Conservation (phyloP, 2,329 filamentous ascomycete species). For the Dactylellina cionopaga region DNA sequence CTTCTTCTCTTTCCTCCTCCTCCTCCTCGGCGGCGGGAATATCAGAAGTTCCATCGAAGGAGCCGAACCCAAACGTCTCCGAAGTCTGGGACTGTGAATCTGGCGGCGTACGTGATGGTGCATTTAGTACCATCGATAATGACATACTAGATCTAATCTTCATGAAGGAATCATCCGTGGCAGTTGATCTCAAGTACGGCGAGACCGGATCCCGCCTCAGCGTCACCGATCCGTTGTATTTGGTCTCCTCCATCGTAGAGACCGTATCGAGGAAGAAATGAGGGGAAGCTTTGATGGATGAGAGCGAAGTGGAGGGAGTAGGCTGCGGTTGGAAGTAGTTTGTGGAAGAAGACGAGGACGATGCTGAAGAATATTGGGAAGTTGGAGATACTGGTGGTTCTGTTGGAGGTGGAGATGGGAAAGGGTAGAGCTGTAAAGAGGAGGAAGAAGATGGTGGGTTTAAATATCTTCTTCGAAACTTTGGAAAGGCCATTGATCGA, state of each 20-base stretch:
- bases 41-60: slow-evolving; percentile 13
- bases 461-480: slow-evolving; percentile 47
- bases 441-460: slow-evolving; percentile 43
- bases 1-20: not conserved
- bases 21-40: not conserved
- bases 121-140: slow-evolving; percentile 38
- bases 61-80: not conserved
- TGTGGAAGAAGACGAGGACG: slow-evolving; percentile 18
- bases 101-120: slow-evolving; percentile 24
- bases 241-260: slow-evolving; percentile 41
- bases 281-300: slow-evolving; percentile 12
- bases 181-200: not conserved
- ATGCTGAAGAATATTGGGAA: slow-evolving; percentile 30
- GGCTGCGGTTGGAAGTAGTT: slow-evolving; percentile 10
- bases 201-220: not conserved
- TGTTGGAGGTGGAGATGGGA: slow-evolving; percentile 45
- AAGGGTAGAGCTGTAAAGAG: slow-evolving; percentile 36
- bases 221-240: slow-evolving; percentile 6
- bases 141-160: slow-evolving; percentile 49
- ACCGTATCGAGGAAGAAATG: slow-evolving; percentile 41
- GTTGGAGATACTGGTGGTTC: slow-evolving; percentile 45
- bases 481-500: slow-evolving; percentile 50
- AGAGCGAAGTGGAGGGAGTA: not conserved
- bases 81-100: slow-evolving; percentile 46
- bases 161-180: slow-evolving; percentile 14